Evolutionary conservation across 495 filamentous ascomycete genomes (phyloP), one percentile per base, ranked within the genome.

Genomic region (Penicillium roqueforti): DNA sequence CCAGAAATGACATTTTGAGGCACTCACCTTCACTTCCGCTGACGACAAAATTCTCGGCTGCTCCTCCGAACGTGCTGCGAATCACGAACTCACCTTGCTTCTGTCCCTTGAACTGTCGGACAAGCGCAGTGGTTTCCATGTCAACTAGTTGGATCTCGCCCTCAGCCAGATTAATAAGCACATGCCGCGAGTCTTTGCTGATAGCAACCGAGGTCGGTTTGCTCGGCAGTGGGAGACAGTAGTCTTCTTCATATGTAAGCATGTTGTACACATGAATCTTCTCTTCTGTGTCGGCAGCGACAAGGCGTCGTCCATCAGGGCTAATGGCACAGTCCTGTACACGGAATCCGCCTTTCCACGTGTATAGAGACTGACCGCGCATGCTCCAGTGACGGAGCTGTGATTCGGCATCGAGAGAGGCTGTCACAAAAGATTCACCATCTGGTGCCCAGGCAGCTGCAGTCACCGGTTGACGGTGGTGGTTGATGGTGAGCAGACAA

Each of bases 1-100:
- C n/a, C 26, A 8, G 16, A 26, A 6, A 10, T 49, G 11, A 19
- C 3, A 11, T 2, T 19, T 8, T 13, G 14, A 10, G 50, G 39
- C 7, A 16, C 47, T 64, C 76, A 93, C 92, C 91, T 83, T 97
- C 90, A 63, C 91, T 95, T 20, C 93, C 93, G 65, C 86, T 89
- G 16, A 93, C 79, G 25, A 97, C 83, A 66, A 97, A 93, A 62
- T 85, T 90, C 73, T 97, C 92, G 43, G 85, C 82, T 1, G 93
- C 91, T 14, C 93, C 93, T 6, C 95, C 93, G 72, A 96, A 92
- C 4, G 74, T 73, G 67, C 84, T 88, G 39, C 93, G 74, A 58
- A 98, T 95, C 16, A 95, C 80, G 59, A 76, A 95, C 3, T 81
- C 65, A 22, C 79, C 81, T 56, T 89, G 88, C 49, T 77, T 80